Evolutionary conservation across 345 rosid genomes (phyloP), one percentile per base, ranked within the genome.

Genomic region (Xanthoceras sorbifolium): DNA sequence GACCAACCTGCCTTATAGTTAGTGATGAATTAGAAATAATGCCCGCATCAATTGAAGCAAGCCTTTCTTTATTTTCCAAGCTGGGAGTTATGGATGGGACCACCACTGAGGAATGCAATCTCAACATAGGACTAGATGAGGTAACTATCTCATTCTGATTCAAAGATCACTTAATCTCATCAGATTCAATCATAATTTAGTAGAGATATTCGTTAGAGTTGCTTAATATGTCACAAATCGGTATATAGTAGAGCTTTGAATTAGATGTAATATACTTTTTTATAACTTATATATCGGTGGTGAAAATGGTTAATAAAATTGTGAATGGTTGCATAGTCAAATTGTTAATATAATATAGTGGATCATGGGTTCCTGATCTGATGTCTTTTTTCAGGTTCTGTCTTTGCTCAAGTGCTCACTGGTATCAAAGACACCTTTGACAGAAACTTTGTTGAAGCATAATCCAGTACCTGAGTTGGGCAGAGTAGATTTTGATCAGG

Each of bases 401-500:
- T 29, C 55, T 48, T 40, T 84, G 79, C 69, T 81, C 40, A 50
- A 69, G 26, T 40, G 55, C 57, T 69, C 69, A 17, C 10, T 84
- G 18, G 50, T 69, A 36, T 79, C 81, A 6, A 79, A 59, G 59
- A 65, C 38, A 23, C 78, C 84, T 22, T 64, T 73, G 74, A 78
- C 79, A 17, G 71, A 73, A 42, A 64, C 73, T 46, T 25, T 81
- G 44, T 59, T 81, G 34, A 62, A 57, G 72, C 14, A 65, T 10
- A 62, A 72, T 32, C 22, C 34, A 44, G 0, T 36, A 7, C 20
- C 44, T 5, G 22, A 61, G 25, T 60, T 29, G 14, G 59, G 7
- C 22, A 68, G 15, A 17, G 61, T 46, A 34, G 48, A 22, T 44
- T 31, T 73, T n/a, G 71, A n/a, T 42, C 6, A n/a, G 7, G 25